Percentiles rank a stretch among this genome's conserved stretches.
These are phyloP conservation scores for Gentiana straminea DNA, from an alignment of 257 asterid species.

Conservation along the genomic window DNA sequence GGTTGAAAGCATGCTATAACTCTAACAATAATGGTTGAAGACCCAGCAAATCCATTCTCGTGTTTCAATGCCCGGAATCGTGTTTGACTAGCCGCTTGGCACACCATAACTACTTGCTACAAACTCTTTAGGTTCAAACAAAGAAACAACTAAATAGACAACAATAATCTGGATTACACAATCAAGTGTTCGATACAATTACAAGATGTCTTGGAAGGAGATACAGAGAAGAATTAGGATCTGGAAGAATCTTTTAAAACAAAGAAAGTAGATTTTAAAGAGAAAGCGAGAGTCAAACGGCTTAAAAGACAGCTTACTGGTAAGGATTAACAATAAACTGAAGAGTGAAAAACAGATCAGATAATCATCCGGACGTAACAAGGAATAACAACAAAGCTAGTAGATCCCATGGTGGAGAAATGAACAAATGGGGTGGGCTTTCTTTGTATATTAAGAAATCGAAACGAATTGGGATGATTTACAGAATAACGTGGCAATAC, in stretches of 20 bases:
- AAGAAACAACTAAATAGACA: neutral
- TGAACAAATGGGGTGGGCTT: slow-evolving; percentile 5
- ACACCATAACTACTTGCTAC: slow-evolving; percentile 77
- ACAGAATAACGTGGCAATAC: slow-evolving; percentile 74
- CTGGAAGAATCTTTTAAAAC: neutral
- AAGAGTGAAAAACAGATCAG: slow-evolving; percentile 5
- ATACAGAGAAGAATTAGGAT: neutral
- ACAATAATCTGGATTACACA: neutral
- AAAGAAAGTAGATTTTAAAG: neutral
- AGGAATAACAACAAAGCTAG: slow-evolving; percentile 35
- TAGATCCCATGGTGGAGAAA: slow-evolving; percentile 52
- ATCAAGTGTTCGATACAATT: neutral
- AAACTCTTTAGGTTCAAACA: slow-evolving; percentile 17
- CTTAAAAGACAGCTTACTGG: neutral
- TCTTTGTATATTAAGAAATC: slow-evolving; percentile 2
- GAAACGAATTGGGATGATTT: slow-evolving; percentile 18
- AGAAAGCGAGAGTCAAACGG: slow-evolving; percentile 7
- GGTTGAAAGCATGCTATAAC: slow-evolving; percentile 83
- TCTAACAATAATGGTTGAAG: slow-evolving; percentile 65
- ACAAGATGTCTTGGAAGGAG: neutral
- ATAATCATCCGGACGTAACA: slow-evolving; percentile 41
- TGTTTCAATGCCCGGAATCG: slow-evolving; percentile 64
- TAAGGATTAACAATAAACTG: slow-evolving; percentile 6
- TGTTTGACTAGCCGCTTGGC: slow-evolving; percentile 79
- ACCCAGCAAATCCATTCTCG: slow-evolving; percentile 66